Conservation (phyloP, 768 basidiomycete genomes). For the Boletus sp. region DNA sequence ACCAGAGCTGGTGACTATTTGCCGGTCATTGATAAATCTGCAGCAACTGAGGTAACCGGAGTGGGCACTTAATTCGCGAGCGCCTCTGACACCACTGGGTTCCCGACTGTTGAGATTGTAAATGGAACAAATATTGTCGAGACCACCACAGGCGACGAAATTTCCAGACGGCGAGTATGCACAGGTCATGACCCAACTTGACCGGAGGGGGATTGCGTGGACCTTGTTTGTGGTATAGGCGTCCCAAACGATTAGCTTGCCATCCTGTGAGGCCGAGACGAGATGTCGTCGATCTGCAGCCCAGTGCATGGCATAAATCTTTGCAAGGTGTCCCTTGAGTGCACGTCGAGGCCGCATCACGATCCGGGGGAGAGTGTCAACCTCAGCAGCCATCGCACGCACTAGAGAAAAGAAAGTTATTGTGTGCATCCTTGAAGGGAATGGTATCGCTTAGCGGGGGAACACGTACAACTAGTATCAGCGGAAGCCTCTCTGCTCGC, state of each 20-base stretch:
- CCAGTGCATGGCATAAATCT: conserved; percentile 99
- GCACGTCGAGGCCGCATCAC: conserved; percentile 95
- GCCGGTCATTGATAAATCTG: conserved; percentile 96
- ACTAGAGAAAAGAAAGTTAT: conserved; percentile 47
- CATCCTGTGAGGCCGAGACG: conserved; percentile 99
- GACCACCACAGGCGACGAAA: conserved; percentile 96
- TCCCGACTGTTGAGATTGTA: conserved; percentile 87
- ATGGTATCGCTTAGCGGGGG: conserved; percentile 1
- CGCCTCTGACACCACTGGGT: conserved; percentile 76
- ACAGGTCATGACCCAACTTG: conserved; percentile 99
- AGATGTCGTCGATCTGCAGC: conserved; percentile 95
- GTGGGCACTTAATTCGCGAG: conserved; percentile 93
- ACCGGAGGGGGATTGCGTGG: conserved; percentile 95
- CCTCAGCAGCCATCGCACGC: conserved; percentile 97
- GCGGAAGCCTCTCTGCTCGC: conserved; percentile 94
- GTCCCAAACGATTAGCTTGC: conserved; percentile 99
- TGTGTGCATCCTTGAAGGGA: conserved; percentile 1
- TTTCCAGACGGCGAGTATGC: conserved; percentile 97
- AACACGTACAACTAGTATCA: conserved; percentile 89
- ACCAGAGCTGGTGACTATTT: conserved; percentile 96
- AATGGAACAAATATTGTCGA: conserved; percentile 99
- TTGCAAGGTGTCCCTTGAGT: conserved; percentile 95
- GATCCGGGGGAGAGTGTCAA: conserved; percentile 92
- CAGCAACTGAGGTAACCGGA: conserved; percentile 98
- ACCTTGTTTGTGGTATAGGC: conserved; percentile 99